Percentiles rank a stretch among this genome's conserved stretches.
Evolutionary conservation across 169 alveolate genomes (phyloP).

Genomic region (Condylostoma magnum): DNA sequence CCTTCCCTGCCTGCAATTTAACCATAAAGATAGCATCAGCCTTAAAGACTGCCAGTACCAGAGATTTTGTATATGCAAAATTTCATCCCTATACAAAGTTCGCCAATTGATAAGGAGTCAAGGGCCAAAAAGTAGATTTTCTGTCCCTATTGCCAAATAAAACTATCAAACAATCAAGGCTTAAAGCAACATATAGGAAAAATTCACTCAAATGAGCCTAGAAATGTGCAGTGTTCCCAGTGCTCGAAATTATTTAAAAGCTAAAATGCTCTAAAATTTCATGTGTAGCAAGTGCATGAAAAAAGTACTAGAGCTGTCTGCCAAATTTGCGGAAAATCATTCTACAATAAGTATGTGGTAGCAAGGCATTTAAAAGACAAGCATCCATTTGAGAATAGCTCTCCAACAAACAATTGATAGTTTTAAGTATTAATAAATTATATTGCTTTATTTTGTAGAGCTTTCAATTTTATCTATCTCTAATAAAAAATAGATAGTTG

Average conservation of each 20-base stretch:
- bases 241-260: not conserved
- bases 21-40: no score
- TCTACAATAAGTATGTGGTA: constrained; percentile 1
- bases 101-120: no score
- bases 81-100: no score
- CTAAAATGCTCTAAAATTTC: constrained; percentile 17
- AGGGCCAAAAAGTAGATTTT: no score
- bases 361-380: not conserved
- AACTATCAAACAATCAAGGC: not conserved
- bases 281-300: constrained; percentile 8
- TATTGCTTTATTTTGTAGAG: no score
- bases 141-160: not conserved
- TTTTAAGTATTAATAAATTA: no score
- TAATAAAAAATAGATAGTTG: no score
- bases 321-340: constrained; percentile 14
- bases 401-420: no score
- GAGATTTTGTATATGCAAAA: no score
- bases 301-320: not conserved
- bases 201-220: not conserved
- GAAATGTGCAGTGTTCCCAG: not conserved
- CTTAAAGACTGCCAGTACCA: no score
- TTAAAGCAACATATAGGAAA: constrained; percentile 9
- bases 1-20: no score
- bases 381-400: constrained; percentile 13
- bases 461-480: no score